Evolutionary conservation across 345 rosid species (phyloP).

Genomic region (Linum tenue): DNA sequence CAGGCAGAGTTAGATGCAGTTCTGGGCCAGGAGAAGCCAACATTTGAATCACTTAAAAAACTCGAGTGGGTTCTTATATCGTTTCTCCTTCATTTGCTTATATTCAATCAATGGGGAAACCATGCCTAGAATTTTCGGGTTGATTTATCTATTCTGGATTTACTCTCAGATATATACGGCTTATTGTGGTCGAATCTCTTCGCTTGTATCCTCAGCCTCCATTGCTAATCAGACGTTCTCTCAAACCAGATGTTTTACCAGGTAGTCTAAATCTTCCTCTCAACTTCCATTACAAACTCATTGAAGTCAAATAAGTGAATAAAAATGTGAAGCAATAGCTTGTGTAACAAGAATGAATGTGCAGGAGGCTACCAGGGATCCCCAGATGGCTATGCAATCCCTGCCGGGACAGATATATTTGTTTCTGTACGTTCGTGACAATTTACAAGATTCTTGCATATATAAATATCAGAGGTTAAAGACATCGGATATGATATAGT

Average conservation of each 20-base stretch:
- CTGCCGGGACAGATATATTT: constrained; percentile 83
- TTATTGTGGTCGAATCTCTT: constrained; percentile 75
- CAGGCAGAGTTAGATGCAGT: constrained; percentile 80
- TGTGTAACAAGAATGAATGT: not conserved
- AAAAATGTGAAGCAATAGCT: not conserved
- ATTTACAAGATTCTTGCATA: not conserved
- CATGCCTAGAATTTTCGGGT: not conserved
- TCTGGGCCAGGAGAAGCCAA: constrained; percentile 54
- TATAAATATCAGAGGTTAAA: not conserved
- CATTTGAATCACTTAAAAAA: constrained; percentile 56
- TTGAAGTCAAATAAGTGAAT: too few species aligned
- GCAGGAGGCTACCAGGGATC: constrained; percentile 83
- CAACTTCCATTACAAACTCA: too few species aligned
- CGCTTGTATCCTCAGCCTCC: constrained; percentile 96
- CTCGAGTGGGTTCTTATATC: constrained; percentile 48
- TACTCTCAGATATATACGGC: constrained; percentile 58
- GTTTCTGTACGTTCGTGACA: constrained; percentile 47
- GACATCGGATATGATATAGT: not conserved
- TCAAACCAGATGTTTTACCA: constrained; percentile 61
- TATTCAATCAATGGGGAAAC: constrained; percentile 6
- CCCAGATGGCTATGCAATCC: constrained; percentile 59
- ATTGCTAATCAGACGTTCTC: constrained; percentile 69
- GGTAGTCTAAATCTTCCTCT: constrained; percentile 31
- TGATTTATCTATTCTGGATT: constrained; percentile 4
- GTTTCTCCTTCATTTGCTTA: constrained; percentile 1